phyloP scores from a whole-genome alignment of 2,329 filamentous ascomycete species.

The Ascochyta koolunga region DNA sequence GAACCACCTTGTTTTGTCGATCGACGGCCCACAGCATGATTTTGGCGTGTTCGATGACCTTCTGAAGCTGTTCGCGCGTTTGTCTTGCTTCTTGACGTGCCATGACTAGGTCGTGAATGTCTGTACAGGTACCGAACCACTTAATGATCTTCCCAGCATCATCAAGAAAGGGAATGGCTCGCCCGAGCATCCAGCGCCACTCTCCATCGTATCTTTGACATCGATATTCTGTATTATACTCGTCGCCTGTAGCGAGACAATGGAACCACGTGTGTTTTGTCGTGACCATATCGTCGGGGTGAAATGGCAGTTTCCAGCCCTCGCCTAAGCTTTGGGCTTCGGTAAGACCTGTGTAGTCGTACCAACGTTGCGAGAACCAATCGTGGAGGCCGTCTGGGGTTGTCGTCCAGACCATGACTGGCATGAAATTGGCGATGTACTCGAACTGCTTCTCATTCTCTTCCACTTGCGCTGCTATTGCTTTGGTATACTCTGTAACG shows the following conservation, averaged over 20 bases:
- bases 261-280: conserved; percentile 64
- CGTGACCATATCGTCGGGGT: conserved; percentile 70
- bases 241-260: conserved; percentile 67
- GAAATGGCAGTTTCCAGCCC: conserved; percentile 69
- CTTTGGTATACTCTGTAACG: conserved; percentile 71
- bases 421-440: conserved; percentile 71
- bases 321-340: conserved; percentile 66
- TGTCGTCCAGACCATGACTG: conserved; percentile 72
- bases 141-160: conserved; percentile 73
- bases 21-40: conserved; percentile 79
- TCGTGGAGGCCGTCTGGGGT: conserved; percentile 69
- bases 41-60: conserved; percentile 75
- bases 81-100: conserved; percentile 69
- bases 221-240: conserved; percentile 74
- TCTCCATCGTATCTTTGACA: conserved; percentile 70
- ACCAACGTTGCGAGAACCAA: conserved; percentile 80
- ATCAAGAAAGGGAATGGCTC: conserved; percentile 71
- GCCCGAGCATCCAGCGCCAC: conserved; percentile 80
- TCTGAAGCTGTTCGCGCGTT: conserved; percentile 72
- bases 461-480: conserved; percentile 72
- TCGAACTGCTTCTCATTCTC: conserved; percentile 76
- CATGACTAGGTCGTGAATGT: conserved; percentile 76
- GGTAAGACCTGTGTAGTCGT: conserved; percentile 73
- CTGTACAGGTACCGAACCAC: conserved; percentile 82
- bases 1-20: conserved; percentile 63